phyloP scores from a whole-genome alignment of 108 stramenopile species.

The Pseudonitzschia multiseries region DNA sequence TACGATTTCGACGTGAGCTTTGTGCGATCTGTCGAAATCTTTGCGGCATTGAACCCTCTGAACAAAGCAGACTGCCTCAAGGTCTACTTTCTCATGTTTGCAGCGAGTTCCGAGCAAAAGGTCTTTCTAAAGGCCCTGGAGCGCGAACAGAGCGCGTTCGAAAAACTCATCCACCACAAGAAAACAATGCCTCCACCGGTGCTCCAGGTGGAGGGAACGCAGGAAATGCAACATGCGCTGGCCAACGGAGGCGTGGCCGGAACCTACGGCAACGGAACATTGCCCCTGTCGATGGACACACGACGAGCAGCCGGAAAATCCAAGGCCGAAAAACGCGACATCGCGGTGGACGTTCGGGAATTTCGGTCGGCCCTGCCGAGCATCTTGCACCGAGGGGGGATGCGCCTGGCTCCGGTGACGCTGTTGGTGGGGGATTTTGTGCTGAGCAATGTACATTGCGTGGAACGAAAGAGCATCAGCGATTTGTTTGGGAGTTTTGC shows the following conservation, averaged over 20 bases:
- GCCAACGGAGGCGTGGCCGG: constrained; percentile 47
- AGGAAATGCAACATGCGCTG: constrained; percentile 86
- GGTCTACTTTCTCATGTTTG: constrained; percentile 91
- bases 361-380: constrained; percentile 95
- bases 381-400: constrained; percentile 93
- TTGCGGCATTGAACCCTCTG: constrained; percentile 41
- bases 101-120: constrained; percentile 94
- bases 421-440: constrained; percentile 96
- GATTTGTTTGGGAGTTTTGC: constrained; percentile 94
- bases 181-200: constrained; percentile 84
- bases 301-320: constrained; percentile 66
- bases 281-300: constrained; percentile 81
- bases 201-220: constrained; percentile 58
- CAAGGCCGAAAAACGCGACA: constrained; percentile 60
- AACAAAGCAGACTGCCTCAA: constrained; percentile 48
- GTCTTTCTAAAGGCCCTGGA: constrained; percentile 86
- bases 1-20: constrained; percentile 90
- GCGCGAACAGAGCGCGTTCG: constrained; percentile 91
- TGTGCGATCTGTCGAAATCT: constrained; percentile 87
- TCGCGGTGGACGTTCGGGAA: constrained; percentile 96
- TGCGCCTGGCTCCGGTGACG: constrained; percentile 88
- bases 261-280: constrained; percentile 66
- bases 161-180: constrained; percentile 90
- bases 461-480: constrained; percentile 94
- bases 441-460: constrained; percentile 92